Conservation (phyloP, 768 basidiomycete genomes). For the Cyclocybe aegerita region DNA sequence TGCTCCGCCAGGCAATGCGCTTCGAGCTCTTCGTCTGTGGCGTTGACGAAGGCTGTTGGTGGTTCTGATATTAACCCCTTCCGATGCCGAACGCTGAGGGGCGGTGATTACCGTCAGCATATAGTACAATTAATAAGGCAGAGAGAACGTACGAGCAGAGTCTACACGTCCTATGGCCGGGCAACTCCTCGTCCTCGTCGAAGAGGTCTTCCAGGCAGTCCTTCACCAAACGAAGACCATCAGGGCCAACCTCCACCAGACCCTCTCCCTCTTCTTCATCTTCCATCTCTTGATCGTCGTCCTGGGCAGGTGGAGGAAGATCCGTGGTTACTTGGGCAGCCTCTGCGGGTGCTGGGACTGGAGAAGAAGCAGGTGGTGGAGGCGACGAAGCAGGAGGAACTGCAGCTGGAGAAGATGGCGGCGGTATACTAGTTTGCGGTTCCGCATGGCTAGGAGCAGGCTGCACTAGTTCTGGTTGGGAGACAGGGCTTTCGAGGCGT, state of each 20-base stretch:
- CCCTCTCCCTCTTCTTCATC: constrained; percentile 35
- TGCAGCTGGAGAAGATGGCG: too few species aligned
- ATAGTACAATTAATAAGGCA: background rate
- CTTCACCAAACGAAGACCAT: constrained; percentile 37
- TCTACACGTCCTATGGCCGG: constrained; percentile 35
- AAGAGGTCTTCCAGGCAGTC: constrained; percentile 47
- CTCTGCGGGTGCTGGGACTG: background rate
- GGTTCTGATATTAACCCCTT: constrained; percentile 24
- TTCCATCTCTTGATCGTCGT: constrained; percentile 12
- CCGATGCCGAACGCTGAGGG: constrained; percentile 33
- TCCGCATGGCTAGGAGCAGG: background rate
- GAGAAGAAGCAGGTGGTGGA: background rate
- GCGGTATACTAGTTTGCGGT: background rate
- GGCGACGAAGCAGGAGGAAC: too few species aligned
- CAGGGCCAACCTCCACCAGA: constrained; percentile 36
- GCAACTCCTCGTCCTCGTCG: constrained; percentile 24
- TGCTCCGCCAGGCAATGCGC: constrained; percentile 51
- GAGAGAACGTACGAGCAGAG: constrained; percentile 50
- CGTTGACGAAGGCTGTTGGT: constrained; percentile 35
- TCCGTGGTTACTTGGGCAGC: constrained; percentile 1
- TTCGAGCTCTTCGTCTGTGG: constrained; percentile 42
- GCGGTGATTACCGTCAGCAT: background rate
- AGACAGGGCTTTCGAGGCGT: constrained; percentile 2
- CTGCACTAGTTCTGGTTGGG: too few species aligned
- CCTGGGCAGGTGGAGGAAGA: background rate